A percentile compares a stretch with the other conserved stretches of the same genome.
Evolutionary conservation across 345 rosid genomes (phyloP).

Genomic region (Atalantia buxifolia): DNA sequence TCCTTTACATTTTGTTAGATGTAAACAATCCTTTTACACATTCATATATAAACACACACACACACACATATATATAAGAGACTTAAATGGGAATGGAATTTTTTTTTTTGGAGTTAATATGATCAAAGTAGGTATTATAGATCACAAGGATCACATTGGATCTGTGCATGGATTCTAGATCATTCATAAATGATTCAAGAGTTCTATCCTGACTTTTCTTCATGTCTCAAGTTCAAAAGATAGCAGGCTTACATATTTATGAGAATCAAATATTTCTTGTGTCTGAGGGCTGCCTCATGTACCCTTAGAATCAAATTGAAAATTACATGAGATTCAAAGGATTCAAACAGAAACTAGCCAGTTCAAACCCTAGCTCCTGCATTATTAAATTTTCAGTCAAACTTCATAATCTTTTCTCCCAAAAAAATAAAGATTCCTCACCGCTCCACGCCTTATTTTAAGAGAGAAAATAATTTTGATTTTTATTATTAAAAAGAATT

Average conservation of each 20-base stretch:
- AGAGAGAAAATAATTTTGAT: too few relatives aligned
- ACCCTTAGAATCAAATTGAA: neutral
- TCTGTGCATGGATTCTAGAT: neutral
- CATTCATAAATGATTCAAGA: neutral
- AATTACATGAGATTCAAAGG: neutral
- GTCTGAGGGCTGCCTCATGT: neutral
- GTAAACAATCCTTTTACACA: neutral
- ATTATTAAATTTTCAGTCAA: neutral
- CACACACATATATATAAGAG: fast-evolving
- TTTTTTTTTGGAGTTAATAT: too few relatives aligned
- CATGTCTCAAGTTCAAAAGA: neutral
- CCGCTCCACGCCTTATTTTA: neutral
- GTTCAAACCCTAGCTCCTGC: neutral
- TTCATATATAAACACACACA: too few relatives aligned
- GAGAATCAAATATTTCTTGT: neutral
- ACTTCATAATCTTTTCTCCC: neutral
- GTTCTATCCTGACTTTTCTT: neutral
- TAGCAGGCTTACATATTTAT: neutral
- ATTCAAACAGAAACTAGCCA: neutral
- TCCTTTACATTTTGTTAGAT: neutral
- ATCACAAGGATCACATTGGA: neutral
- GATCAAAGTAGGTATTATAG: neutral
- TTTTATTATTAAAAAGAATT: too few relatives aligned
- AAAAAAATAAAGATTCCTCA: too few relatives aligned
- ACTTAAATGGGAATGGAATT: too few relatives aligned